A percentile compares a stretch with the other conserved stretches of the same genome.
Conservation (phyloP, 2,329 filamentous ascomycete genomes). For the Pyrenophora teres region DNA sequence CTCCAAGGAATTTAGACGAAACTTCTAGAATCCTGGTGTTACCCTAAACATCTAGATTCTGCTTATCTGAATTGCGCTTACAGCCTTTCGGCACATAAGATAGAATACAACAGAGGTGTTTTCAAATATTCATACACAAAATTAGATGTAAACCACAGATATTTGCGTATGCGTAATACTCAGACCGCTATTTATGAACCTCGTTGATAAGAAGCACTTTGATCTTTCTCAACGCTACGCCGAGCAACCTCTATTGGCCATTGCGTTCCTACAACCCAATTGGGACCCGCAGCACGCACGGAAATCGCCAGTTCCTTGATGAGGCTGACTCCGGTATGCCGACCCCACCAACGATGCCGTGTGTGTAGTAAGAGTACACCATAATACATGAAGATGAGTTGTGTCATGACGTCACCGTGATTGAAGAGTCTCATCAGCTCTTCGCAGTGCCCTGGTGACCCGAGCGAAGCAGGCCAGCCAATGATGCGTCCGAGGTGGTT, state of each 20-base stretch:
- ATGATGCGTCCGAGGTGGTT: constrained; percentile 5
- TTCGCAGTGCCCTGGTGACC: background rate
- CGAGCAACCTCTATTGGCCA: background rate
- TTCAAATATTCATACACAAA: too few species aligned
- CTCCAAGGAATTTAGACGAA: too few species aligned
- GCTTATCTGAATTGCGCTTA: too few species aligned
- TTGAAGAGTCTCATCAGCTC: constrained; percentile 10
- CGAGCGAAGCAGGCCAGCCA: constrained; percentile 11
- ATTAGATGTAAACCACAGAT: too few species aligned
- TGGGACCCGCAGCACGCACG: constrained; percentile 1
- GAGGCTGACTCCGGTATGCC: constrained; percentile 4
- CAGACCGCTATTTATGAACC: too few species aligned
- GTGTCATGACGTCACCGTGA: constrained; percentile 12
- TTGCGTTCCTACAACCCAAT: background rate
- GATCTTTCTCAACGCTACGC: background rate
- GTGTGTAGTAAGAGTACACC: constrained; percentile 14
- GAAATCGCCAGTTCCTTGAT: constrained; percentile 7
- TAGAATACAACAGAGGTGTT: too few species aligned
- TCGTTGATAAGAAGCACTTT: background rate
- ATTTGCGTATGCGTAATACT: too few species aligned
- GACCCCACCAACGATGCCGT: constrained; percentile 12
- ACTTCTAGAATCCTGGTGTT: too few species aligned
- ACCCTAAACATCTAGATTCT: too few species aligned
- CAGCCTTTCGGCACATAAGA: too few species aligned
- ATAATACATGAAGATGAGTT: constrained; percentile 14